Conservation (phyloP, 202 grass and related monocot species). For the Musa balbisiana region DNA sequence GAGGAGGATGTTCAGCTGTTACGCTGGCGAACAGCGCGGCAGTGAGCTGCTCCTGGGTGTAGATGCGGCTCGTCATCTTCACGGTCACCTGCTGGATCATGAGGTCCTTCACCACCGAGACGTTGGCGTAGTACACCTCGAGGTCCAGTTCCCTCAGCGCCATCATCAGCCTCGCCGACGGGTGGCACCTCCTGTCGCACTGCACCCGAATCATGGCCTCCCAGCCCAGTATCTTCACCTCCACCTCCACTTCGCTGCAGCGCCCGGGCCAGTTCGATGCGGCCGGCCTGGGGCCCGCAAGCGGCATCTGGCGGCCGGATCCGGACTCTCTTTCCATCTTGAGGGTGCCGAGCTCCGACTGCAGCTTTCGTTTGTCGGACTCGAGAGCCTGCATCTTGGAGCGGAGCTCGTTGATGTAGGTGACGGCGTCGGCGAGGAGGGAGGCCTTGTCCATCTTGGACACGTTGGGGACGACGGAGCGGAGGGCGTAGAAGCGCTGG, state of each 20-base stretch:
- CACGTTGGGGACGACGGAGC: slow-evolving; percentile 7
- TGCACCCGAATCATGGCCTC: slow-evolving; percentile 12
- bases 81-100: slow-evolving; percentile 16
- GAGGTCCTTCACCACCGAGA: slow-evolving; percentile 7
- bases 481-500: slow-evolving; percentile 7
- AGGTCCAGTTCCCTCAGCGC: slow-evolving; percentile 4
- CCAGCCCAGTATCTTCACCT: slow-evolving; percentile 11
- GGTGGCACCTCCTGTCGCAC: not conserved
- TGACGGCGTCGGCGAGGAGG: slow-evolving; percentile 3
- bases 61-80: slow-evolving; percentile 10
- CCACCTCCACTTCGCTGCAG: slow-evolving; percentile 1
- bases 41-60: slow-evolving; percentile 13
- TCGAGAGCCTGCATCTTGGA: not conserved
- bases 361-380: not conserved
- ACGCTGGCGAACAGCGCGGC: not conserved
- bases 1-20: not conserved
- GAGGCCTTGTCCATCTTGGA: slow-evolving; percentile 16
- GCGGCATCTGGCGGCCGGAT: not conserved
- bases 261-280: not conserved
- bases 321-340: not conserved
- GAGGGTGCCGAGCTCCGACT: not conserved
- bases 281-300: not conserved
- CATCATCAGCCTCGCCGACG: slow-evolving; percentile 10
- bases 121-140: slow-evolving; percentile 7
- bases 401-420: slow-evolving; percentile 15